phyloP scores from a whole-genome alignment of 257 asterid species.

The Voacanga thouarsii region DNA sequence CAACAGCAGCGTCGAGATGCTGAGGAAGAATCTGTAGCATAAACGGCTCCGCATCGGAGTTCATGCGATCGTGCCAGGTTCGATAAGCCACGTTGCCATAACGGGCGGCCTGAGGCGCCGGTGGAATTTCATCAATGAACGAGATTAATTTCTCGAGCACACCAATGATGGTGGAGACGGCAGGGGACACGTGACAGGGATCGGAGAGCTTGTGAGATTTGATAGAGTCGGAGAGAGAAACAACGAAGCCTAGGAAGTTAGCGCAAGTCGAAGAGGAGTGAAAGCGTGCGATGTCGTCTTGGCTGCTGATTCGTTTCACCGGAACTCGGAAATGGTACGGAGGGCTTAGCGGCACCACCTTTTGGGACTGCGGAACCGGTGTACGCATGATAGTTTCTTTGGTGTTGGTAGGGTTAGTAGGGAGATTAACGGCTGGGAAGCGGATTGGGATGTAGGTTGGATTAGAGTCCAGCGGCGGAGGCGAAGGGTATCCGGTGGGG shows the following conservation, averaged over 20 bases:
- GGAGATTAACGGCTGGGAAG: constrained; percentile 79
- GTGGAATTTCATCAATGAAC: constrained; percentile 70
- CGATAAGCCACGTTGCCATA: constrained; percentile 77
- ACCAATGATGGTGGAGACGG: constrained; percentile 35
- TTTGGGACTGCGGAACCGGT: constrained; percentile 79
- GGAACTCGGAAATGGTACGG: constrained; percentile 66
- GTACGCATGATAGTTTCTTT: constrained; percentile 77
- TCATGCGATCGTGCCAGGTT: constrained; percentile 78
- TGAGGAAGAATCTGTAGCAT: constrained; percentile 46
- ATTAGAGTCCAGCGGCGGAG: constrained; percentile 63
- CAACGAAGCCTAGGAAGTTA: constrained; percentile 77
- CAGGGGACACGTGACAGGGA: constrained; percentile 55
- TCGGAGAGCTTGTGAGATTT: constrained; percentile 67
- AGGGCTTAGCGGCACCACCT: constrained; percentile 40
- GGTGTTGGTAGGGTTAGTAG: constrained; percentile 56
- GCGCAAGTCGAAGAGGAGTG: constrained; percentile 54
- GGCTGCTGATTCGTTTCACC: constrained; percentile 51
- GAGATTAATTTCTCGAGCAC: constrained; percentile 43
- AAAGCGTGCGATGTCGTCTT: constrained; percentile 51
- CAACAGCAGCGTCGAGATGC: constrained; percentile 46
- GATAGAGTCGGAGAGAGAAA: constrained; percentile 66
- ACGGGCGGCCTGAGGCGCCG: constrained; percentile 61
- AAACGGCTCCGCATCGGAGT: constrained; percentile 54
- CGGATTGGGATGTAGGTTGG: constrained; percentile 89
- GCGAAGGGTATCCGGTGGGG: constrained; percentile 50